Evolutionary conservation across 495 filamentous ascomycete genomes (phyloP).

Genomic region (Amphirosellinia nigrospora): DNA sequence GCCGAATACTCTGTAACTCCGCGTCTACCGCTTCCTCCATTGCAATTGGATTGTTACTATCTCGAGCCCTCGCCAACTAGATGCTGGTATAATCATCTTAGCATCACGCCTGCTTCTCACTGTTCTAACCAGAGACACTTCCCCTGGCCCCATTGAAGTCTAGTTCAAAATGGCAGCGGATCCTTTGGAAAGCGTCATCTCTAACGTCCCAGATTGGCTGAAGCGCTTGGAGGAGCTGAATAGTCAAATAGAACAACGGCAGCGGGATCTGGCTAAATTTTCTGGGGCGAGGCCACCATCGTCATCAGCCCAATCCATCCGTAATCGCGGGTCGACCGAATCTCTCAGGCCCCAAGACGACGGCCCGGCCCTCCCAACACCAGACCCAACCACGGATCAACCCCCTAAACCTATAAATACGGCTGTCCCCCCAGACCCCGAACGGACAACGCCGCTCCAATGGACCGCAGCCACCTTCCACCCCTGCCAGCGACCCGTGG

Average conservation of each 20-base stretch:
- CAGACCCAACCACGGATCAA: conserved; percentile 26
- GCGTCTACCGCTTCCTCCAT: neutral
- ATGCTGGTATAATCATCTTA: conserved; percentile 12
- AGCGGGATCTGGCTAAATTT: conserved; percentile 66
- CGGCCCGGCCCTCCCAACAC: conserved; percentile 39
- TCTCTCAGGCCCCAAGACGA: conserved; percentile 63
- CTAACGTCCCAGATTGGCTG: conserved; percentile 72
- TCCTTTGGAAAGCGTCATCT: conserved; percentile 66
- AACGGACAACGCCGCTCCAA: conserved; percentile 30
- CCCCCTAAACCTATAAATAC: conserved; percentile 19
- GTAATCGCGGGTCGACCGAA: conserved; percentile 68
- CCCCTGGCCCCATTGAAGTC: neutral
- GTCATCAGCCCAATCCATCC: conserved; percentile 49
- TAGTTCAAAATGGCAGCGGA: conserved; percentile 57
- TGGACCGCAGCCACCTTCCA: conserved; percentile 39
- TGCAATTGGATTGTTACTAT: neutral
- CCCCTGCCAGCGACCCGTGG: conserved; percentile 34
- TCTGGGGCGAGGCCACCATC: conserved; percentile 41
- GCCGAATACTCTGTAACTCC: conserved; percentile 9
- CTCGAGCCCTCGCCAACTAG: neutral
- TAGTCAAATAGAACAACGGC: conserved; percentile 69
- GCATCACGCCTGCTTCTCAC: neutral
- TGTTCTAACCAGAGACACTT: neutral
- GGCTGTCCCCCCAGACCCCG: conserved; percentile 27
- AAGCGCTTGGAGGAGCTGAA: conserved; percentile 70